Evolutionary conservation across 208 protist species (phyloP).

Genomic region (Novymonas esmeraldas): DNA sequence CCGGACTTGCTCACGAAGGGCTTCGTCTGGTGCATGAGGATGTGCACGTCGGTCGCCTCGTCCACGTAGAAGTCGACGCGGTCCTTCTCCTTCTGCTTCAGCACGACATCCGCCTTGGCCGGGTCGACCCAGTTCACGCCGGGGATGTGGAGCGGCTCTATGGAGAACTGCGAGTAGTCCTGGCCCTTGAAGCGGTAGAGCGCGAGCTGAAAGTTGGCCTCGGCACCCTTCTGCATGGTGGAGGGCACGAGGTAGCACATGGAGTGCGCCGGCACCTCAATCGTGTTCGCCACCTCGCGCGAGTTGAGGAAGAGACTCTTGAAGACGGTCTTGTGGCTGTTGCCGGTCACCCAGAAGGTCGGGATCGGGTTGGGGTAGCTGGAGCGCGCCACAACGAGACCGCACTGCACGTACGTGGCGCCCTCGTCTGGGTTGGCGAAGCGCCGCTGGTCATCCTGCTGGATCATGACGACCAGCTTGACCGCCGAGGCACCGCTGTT

Average conservation of each 20-base stretch:
- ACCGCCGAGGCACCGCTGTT: conserved; percentile 38
- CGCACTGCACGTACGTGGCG: conserved; percentile 67
- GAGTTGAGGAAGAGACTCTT: conserved; percentile 85
- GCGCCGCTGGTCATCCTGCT: conserved; percentile 70
- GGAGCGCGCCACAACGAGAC: conserved; percentile 48
- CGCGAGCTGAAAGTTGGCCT: conserved; percentile 50
- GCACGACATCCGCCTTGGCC: conserved; percentile 34
- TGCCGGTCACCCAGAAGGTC: conserved; percentile 65
- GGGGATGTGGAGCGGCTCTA: conserved; percentile 43
- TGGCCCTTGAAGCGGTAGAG: conserved; percentile 49
- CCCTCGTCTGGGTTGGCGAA: conserved; percentile 39
- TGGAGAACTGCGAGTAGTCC: conserved; percentile 45
- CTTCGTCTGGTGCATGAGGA: conserved; percentile 74
- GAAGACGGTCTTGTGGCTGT: conserved; percentile 63
- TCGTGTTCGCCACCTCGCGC: conserved; percentile 62
- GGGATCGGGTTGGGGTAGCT: conserved; percentile 43
- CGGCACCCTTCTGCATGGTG: conserved; percentile 57
- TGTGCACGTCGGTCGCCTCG: conserved; percentile 62
- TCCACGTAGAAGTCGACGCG: conserved; percentile 86
- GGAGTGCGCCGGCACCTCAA: conserved; percentile 61
- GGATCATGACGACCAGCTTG: conserved; percentile 47
- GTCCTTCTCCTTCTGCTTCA: conserved; percentile 55
- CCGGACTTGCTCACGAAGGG: conserved; percentile 40
- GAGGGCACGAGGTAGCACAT: conserved; percentile 78
- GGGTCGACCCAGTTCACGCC: conserved; percentile 45